These are phyloP conservation scores for Pseudogymnoascus verrucosus DNA, from an alignment of 2,329 filamentous ascomycete species.

Conservation along the genomic window DNA sequence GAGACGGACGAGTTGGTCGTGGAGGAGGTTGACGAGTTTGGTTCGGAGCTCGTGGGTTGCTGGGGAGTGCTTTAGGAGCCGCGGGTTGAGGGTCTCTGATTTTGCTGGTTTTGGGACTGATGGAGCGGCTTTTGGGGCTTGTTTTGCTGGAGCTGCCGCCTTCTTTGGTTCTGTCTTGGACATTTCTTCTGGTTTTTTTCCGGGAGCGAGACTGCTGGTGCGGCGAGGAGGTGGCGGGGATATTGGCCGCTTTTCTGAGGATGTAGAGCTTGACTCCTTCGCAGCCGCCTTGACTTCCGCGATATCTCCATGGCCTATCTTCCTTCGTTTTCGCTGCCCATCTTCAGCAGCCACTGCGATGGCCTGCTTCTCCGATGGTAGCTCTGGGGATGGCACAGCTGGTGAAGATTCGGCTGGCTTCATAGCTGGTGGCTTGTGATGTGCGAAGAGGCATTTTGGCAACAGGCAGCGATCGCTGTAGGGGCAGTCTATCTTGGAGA, in stretches of 20 bases:
- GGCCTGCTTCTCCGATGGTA: not conserved
- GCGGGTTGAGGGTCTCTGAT: conserved; percentile 56
- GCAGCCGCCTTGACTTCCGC: not conserved
- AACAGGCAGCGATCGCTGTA: conserved; percentile 24
- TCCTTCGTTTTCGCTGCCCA: conserved; percentile 28
- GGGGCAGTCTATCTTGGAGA: conserved; percentile 25
- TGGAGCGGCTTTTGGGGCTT: not conserved
- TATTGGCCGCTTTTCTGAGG: conserved; percentile 18
- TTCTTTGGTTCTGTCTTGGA: conserved; percentile 14
- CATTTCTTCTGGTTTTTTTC: conserved; percentile 14
- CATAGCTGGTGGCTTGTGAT: conserved; percentile 11
- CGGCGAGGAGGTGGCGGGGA: conserved; percentile 24
- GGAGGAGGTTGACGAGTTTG: conserved; percentile 53
- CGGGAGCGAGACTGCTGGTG: conserved; percentile 12
- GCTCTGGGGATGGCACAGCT: not conserved
- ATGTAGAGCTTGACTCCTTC: not conserved
- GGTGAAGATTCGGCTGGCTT: not conserved
- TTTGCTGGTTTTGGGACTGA: conserved; percentile 21
- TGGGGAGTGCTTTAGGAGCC: conserved; percentile 50
- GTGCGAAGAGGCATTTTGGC: conserved; percentile 27
- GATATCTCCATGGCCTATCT: conserved; percentile 16
- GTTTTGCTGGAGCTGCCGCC: not conserved
- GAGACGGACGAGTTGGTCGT: conserved; percentile 57
- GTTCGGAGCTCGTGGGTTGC: conserved; percentile 48
- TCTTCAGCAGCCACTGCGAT: conserved; percentile 20